Evolutionary conservation across 257 asterid species (phyloP).

Genomic region (Capsicum baccatum): DNA sequence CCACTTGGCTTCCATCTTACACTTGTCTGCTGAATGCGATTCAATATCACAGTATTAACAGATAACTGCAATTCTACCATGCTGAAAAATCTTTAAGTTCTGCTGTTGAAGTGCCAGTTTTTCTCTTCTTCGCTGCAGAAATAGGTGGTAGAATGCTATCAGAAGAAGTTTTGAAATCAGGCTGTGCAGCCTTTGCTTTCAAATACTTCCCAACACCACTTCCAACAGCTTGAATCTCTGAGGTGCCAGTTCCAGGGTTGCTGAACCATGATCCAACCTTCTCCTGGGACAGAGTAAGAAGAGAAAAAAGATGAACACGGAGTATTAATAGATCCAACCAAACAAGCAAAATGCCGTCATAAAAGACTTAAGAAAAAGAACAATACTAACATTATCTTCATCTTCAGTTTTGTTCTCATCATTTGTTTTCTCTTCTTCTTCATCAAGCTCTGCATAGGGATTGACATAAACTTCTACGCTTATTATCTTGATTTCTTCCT

Average conservation of each 20-base stretch:
- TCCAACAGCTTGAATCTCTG: constrained; percentile 57
- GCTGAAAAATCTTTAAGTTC: constrained; percentile 77
- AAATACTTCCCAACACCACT: constrained; percentile 85
- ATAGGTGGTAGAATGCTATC: constrained; percentile 51
- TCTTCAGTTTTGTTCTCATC: constrained; percentile 62
- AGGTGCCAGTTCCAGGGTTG: constrained; percentile 66
- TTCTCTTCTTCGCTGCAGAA: constrained; percentile 68
- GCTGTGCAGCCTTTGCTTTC: constrained; percentile 48
- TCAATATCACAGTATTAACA: neutral
- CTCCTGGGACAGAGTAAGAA: constrained; percentile 57
- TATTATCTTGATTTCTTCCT: constrained; percentile 92
- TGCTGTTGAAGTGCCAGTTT: constrained; percentile 49
- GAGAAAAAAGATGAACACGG: neutral
- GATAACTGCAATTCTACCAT: constrained; percentile 55
- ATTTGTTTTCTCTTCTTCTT: constrained; percentile 63
- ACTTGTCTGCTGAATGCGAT: neutral
- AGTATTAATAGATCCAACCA: constrained; percentile 16
- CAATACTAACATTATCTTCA: constrained; percentile 68
- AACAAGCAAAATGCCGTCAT: constrained; percentile 2
- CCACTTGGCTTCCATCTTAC: constrained; percentile 3
- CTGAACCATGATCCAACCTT: constrained; percentile 95
- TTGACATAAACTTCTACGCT: constrained; percentile 74
- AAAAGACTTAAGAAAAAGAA: constrained; percentile 9
- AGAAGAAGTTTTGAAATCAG: constrained; percentile 46
- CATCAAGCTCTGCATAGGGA: constrained; percentile 83